Conservation (phyloP, 2,329 filamentous ascomycete genomes). For the Metarhizium humberi region DNA sequence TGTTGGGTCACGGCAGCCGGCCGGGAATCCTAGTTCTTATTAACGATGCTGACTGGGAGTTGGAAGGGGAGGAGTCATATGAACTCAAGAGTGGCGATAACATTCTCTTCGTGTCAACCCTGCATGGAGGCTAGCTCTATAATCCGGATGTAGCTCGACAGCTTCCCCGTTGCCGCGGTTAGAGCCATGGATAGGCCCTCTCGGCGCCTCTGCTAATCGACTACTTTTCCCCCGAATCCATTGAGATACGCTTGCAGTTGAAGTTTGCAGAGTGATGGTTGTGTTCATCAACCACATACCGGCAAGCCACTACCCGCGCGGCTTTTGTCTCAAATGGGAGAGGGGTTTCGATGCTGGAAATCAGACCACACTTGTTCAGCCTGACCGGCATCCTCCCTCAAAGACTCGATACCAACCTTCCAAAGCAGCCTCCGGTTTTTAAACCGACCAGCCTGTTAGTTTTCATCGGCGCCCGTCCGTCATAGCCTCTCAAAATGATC, state of each 20-base stretch:
- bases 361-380: background rate
- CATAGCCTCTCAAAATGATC: background rate
- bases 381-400: background rate
- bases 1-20: constrained; percentile 45
- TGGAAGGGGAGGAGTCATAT: constrained; percentile 90
- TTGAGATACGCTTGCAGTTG: background rate
- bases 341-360: background rate
- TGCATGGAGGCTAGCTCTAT: constrained; percentile 70
- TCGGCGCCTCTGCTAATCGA: background rate
- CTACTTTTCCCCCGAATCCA: background rate
- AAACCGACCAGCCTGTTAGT: background rate
- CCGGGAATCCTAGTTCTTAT: constrained; percentile 94
- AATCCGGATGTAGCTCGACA: background rate
- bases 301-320: background rate
- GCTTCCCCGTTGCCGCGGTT: background rate
- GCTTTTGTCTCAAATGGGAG: background rate
- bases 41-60: constrained; percentile 97
- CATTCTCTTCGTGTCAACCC: constrained; percentile 90
- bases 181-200: background rate
- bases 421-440: background rate
- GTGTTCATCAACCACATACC: background rate
- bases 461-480: background rate
- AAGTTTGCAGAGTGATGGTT: background rate
- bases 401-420: background rate
- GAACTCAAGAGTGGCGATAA: constrained; percentile 74